phyloP scores from a whole-genome alignment of 768 basidiomycete species.

The Neoboletus subvelutipes region DNA sequence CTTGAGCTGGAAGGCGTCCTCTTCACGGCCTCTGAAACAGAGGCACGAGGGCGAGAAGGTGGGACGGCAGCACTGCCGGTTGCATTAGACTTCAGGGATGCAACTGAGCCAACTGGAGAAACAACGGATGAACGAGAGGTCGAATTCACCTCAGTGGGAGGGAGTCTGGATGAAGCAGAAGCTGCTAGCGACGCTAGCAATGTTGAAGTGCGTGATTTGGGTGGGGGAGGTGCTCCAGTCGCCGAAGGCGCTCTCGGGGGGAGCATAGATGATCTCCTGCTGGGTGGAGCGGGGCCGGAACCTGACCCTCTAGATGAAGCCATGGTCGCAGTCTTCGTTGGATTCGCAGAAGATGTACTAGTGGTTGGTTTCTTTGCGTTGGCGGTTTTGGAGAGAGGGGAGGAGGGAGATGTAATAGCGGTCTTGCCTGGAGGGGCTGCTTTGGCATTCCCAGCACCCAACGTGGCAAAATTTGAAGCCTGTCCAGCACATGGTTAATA shows the following conservation, averaged over 20 bases:
- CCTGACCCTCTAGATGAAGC: conserved; percentile 30
- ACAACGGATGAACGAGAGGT: conserved; percentile 49
- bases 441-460: conserved; percentile 57
- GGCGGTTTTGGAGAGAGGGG: conserved; percentile 32
- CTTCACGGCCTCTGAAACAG: conserved; percentile 64
- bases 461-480: conserved; percentile 67
- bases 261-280: conserved; percentile 32
- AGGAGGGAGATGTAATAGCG: conserved; percentile 30
- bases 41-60: conserved; percentile 56
- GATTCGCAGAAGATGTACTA: conserved; percentile 27
- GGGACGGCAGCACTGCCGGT: conserved; percentile 30
- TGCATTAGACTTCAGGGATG: conserved; percentile 45
- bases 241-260: conserved; percentile 40
- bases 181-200: conserved; percentile 28
- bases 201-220: conserved; percentile 39
- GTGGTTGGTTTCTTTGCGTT: conserved; percentile 31
- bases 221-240: conserved; percentile 35
- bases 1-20: conserved; percentile 45
- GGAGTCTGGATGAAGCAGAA: conserved; percentile 20
- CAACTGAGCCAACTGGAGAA: conserved; percentile 54
- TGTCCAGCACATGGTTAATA: conserved; percentile 36
- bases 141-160: conserved; percentile 23
- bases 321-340: conserved; percentile 35
- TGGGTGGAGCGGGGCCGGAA: conserved; percentile 33
- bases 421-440: conserved; percentile 44